Evolutionary conservation across 2,329 filamentous ascomycete genomes (phyloP).

Genomic region (Cordyceps tenuipes): DNA sequence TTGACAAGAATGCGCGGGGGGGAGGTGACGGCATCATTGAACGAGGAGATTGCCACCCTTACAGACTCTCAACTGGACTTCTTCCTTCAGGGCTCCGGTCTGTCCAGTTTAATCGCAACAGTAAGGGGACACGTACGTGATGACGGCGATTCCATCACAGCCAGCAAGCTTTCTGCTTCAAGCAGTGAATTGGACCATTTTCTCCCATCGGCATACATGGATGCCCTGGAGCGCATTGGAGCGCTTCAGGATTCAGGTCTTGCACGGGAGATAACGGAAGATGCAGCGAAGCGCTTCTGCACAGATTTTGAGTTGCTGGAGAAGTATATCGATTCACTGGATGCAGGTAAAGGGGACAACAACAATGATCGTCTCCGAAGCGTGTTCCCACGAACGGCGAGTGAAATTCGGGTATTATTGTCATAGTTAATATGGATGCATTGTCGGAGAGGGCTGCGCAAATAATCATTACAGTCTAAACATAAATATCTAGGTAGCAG

Average conservation of each 20-base stretch:
- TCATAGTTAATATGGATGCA: slow-evolving; percentile 28
- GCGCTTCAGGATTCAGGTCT: slow-evolving; percentile 63
- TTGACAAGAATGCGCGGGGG: slow-evolving; percentile 53
- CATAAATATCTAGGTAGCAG: neutral
- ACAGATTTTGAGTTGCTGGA: slow-evolving; percentile 65
- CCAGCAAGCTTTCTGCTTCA: slow-evolving; percentile 49
- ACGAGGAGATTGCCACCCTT: slow-evolving; percentile 48
- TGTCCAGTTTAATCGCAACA: slow-evolving; percentile 54
- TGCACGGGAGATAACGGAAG: slow-evolving; percentile 68
- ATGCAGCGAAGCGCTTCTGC: slow-evolving; percentile 77
- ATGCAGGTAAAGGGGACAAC: slow-evolving; percentile 22
- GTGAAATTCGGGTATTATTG: slow-evolving; percentile 51
- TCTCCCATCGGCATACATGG: slow-evolving; percentile 84
- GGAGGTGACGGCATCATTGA: slow-evolving; percentile 49
- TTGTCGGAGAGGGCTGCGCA: neutral
- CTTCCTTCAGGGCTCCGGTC: slow-evolving; percentile 66
- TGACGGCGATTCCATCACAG: slow-evolving; percentile 33
- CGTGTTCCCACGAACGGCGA: slow-evolving; percentile 50
- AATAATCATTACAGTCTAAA: neutral
- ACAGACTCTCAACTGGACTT: slow-evolving; percentile 62
- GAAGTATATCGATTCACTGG: slow-evolving; percentile 36
- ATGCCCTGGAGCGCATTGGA: slow-evolving; percentile 75
- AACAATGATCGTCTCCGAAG: slow-evolving; percentile 20
- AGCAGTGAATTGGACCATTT: slow-evolving; percentile 82
- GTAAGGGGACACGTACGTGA: neutral